These are phyloP conservation scores for Vitis hybrid DNA, from an alignment of 177 flowering plant genomes.

Conservation along the genomic window DNA sequence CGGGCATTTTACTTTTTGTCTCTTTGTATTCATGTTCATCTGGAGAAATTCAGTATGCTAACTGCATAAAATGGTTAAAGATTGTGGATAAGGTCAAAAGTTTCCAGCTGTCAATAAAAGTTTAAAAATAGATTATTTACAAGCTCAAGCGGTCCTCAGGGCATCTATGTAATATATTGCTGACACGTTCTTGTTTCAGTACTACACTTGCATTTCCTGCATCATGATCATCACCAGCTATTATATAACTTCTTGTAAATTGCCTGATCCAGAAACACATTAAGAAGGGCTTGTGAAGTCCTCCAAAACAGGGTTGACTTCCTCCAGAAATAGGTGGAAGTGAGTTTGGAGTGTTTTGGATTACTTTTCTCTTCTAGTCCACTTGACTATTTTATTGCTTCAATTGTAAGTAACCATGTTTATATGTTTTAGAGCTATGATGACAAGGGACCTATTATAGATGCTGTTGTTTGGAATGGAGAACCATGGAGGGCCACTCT, in stretches of 20 bases:
- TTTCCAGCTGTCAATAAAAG: no score
- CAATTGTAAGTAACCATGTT: constrained; percentile 1
- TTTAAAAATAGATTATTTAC: no score
- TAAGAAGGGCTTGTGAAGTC: constrained; percentile 73
- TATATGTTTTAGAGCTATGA: constrained; percentile 68
- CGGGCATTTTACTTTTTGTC: background rate
- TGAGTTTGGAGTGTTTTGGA: constrained; percentile 27
- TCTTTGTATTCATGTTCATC: background rate
- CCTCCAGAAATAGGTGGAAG: constrained; percentile 78
- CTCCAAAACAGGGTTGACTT: constrained; percentile 79
- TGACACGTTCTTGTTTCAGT: background rate
- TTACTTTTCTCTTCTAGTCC: background rate
- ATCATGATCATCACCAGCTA: background rate
- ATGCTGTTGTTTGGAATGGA: constrained; percentile 99
- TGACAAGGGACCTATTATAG: constrained; percentile 91
- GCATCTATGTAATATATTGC: background rate
- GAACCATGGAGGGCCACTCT: constrained; percentile 99
- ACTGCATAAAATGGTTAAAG: background rate
- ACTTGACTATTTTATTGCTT: background rate
- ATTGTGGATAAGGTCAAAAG: background rate
- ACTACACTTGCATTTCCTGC: background rate
- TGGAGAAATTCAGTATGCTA: background rate
- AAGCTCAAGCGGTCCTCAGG: no score
- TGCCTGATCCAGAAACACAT: constrained; percentile 53
- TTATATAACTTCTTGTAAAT: background rate